Percentiles rank a stretch among this genome's conserved stretches.
Evolutionary conservation across 73 alveolate species (phyloP).

Genomic region (Paramecium tetraurelia): DNA sequence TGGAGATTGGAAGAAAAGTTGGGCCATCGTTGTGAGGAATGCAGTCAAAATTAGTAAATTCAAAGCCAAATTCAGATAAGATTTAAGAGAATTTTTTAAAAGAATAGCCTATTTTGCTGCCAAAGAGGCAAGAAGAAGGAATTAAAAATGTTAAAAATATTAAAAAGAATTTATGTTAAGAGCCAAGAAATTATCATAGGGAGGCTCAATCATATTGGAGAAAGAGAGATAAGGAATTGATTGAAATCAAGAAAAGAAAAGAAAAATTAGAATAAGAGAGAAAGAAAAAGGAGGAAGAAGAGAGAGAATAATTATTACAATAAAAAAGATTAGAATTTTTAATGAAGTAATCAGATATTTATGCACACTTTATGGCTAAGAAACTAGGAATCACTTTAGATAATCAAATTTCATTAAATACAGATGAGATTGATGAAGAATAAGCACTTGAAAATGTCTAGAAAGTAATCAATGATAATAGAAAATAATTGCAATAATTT

Average conservation of each 20-base stretch:
- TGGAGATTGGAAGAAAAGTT: conserved; percentile 44
- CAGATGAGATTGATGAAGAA: conserved; percentile 84
- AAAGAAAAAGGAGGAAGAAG: conserved; percentile 92
- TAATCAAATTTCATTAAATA: conserved; percentile 58
- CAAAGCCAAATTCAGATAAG: conserved; percentile 68
- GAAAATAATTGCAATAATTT: conserved; percentile 76
- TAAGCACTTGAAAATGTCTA: conserved; percentile 86
- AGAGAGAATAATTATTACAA: conserved; percentile 89
- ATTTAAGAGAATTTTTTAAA: conserved; percentile 86
- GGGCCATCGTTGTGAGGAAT: conserved; percentile 35
- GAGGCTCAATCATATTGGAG: conserved; percentile 95
- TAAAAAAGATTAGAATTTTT: conserved; percentile 96
- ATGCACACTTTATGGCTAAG: conserved; percentile 96
- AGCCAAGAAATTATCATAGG: conserved; percentile 90
- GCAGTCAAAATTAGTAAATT: conserved; percentile 44
- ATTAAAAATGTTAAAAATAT: conserved; percentile 81
- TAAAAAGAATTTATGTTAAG: conserved; percentile 86
- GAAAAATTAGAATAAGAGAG: conserved; percentile 95
- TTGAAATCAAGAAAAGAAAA: conserved; percentile 92
- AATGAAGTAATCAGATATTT: conserved; percentile 95
- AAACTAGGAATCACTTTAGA: conserved; percentile 93
- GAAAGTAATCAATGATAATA: conserved; percentile 80
- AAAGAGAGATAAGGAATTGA: conserved; percentile 96
- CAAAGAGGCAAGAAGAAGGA: conserved; percentile 93
- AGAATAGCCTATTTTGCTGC: conserved; percentile 79